phyloP scores from a whole-genome alignment of 768 basidiomycete genomes.

The Rhodotorula taiwanensis region DNA sequence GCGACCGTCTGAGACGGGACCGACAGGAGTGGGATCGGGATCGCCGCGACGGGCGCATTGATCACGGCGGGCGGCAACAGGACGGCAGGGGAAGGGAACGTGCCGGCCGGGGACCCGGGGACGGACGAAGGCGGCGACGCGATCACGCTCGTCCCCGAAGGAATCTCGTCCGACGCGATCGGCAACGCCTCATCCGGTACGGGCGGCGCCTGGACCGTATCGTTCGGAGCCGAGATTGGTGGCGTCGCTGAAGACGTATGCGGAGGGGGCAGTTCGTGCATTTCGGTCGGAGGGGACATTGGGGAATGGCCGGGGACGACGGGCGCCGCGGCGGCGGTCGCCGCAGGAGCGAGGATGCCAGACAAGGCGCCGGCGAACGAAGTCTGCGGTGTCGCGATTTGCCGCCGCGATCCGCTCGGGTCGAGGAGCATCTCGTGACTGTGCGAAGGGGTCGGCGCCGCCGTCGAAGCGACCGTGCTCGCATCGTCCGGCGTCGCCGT shows the following conservation, averaged over 20 bases:
- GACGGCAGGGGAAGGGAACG: constrained; percentile 18
- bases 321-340: neutral
- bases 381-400: constrained; percentile 5
- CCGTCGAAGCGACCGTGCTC: neutral
- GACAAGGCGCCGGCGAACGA: constrained; percentile 23
- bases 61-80: constrained; percentile 33
- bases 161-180: constrained; percentile 19
- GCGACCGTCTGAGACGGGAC: constrained; percentile 27
- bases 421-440: too few relatives aligned
- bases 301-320: neutral
- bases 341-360: constrained; percentile 12
- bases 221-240: constrained; percentile 11
- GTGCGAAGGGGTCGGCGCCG: neutral
- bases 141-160: constrained; percentile 32
- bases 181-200: constrained; percentile 23
- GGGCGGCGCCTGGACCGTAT: constrained; percentile 30
- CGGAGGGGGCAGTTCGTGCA: constrained; percentile 19
- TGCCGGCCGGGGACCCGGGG: constrained; percentile 9
- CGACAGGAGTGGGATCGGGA: constrained; percentile 33
- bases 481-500: constrained; percentile 1
- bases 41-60: constrained; percentile 35
- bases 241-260: constrained; percentile 25
- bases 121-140: constrained; percentile 19
- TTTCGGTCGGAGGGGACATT: neutral
- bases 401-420: neutral